phyloP scores from a whole-genome alignment of 805 yeast species.

The Candida methanosorbosa region DNA sequence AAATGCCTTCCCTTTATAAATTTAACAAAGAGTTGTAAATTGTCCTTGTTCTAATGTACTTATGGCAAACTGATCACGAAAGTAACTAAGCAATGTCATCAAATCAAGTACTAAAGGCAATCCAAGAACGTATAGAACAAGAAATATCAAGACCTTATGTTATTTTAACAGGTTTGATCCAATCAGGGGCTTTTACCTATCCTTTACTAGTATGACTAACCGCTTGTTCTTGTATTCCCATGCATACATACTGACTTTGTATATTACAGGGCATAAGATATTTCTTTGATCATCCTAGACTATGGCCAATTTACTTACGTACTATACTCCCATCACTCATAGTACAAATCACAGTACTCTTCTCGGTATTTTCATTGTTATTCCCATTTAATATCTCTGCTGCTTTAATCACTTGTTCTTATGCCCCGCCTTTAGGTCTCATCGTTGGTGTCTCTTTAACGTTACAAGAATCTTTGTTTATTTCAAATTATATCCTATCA shows the following conservation, averaged over 20 bases:
- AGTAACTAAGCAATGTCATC: too few relatives aligned
- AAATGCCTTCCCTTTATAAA: too few relatives aligned
- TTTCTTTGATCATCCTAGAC: conserved; percentile 13
- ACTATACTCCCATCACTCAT: conserved; percentile 14
- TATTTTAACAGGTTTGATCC: background rate
- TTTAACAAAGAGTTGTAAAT: too few relatives aligned
- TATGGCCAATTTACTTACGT: conserved; percentile 19
- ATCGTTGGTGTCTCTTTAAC: conserved; percentile 14
- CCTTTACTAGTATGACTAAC: background rate
- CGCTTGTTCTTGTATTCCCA: too few relatives aligned
- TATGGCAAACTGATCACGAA: too few relatives aligned
- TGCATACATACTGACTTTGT: background rate
- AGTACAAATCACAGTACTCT: conserved; percentile 12
- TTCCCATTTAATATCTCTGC: conserved; percentile 16
- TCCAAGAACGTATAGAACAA: background rate
- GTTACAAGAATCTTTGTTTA: conserved; percentile 15
- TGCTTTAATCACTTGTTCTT: conserved; percentile 13
- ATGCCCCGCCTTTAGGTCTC: conserved; percentile 17
- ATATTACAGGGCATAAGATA: conserved; percentile 13
- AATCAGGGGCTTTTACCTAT: background rate
- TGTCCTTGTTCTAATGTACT: too few relatives aligned
- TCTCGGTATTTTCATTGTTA: conserved; percentile 10
- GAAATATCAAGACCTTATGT: background rate
- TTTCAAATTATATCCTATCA: conserved; percentile 15
- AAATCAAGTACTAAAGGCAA: background rate